Conservation (phyloP, 1,284 basidiomycete species). For the Paramarasmius palmivorus region DNA sequence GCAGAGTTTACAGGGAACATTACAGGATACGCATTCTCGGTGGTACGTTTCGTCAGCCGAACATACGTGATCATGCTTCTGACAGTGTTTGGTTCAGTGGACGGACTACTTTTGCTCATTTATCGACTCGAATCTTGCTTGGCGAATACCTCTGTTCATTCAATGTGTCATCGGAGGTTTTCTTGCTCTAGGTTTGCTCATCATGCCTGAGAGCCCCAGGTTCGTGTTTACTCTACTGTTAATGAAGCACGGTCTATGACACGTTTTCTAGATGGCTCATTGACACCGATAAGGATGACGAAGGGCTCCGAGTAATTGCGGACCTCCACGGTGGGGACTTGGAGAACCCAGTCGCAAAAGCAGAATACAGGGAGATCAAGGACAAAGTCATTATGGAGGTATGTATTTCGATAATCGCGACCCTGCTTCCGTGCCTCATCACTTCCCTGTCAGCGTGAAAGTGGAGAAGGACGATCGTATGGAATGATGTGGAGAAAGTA, state of each 20-base stretch:
- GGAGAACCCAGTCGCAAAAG: slow-evolving; percentile 69
- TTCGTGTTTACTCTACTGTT: slow-evolving; percentile 28
- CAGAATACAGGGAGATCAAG: slow-evolving; percentile 93
- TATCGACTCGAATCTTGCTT: slow-evolving; percentile 79
- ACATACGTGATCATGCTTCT: too few relatives aligned
- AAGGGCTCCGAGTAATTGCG: slow-evolving; percentile 87
- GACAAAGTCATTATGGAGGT: slow-evolving; percentile 85
- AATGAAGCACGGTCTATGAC: background rate
- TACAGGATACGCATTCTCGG: slow-evolving; percentile 89
- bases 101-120: slow-evolving; percentile 93
- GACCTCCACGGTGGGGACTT: slow-evolving; percentile 89
- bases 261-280: slow-evolving; percentile 78
- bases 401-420: slow-evolving; percentile 25
- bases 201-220: slow-evolving; percentile 95
- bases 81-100: slow-evolving; percentile 83
- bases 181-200: slow-evolving; percentile 79
- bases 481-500: slow-evolving; percentile 86
- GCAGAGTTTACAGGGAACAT: slow-evolving; percentile 98
- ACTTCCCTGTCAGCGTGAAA: slow-evolving; percentile 52
- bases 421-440: background rate
- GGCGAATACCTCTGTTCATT: slow-evolving; percentile 83
- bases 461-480: slow-evolving; percentile 84
- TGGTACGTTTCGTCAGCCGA: slow-evolving; percentile 58
- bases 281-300: slow-evolving; percentile 84
- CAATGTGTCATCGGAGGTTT: slow-evolving; percentile 90